Base-by-base conservation (phyloP, 169 alveolate genomes). In the Eimeria mitis region DNA sequence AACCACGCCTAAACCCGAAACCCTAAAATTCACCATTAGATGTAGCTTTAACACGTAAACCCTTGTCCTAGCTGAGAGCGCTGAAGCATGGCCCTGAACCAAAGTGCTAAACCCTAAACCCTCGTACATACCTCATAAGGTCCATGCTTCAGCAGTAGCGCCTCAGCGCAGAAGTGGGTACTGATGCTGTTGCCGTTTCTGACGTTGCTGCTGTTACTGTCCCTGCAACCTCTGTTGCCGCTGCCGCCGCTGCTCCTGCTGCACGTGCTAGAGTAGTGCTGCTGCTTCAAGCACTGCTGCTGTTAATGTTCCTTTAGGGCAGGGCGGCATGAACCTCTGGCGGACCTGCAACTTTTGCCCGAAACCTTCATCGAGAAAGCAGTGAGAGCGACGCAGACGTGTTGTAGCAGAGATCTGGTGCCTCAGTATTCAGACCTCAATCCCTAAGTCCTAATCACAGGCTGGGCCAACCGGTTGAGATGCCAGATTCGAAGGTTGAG, bases 291-390 rank as follows among this genome's bases (percentile, higher is more conserved):
- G 9, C 1, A 54, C 31, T 71, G 81, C 31, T 34, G 68, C 7
- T 25, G 88, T 14, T 78, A 47, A 16, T 78, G 65, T 21, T 78
- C 44, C 88, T 47, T 25, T 28, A 78, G 88, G 42, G 88, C 65
- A 11, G 88, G 88, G 14, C 88, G 88, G 70, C 88, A 49, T 49
- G 68, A 52, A 13, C 16, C 3, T 14, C 28, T 11, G 5, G 88
- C 70, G 9, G 65, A 47, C 13, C 47, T 49, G 42, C 7, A 1
- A 49, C 65, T 13, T 11, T 31, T 78, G 68, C 88, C 88, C 28
- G 88, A 78, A 42, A n/a, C 31, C 37, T 78, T 78, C 44, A 44
- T 78, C 44, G 23, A 49, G 70, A 78, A 52, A 25, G 47, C 88
- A 25, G 88, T 78, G 68, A 78, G 88, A 25, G 85, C 40, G 21